These are phyloP conservation scores for Ceratocystis ficicola DNA, from an alignment of 2,329 filamentous ascomycete genomes.

Conservation along the genomic window DNA sequence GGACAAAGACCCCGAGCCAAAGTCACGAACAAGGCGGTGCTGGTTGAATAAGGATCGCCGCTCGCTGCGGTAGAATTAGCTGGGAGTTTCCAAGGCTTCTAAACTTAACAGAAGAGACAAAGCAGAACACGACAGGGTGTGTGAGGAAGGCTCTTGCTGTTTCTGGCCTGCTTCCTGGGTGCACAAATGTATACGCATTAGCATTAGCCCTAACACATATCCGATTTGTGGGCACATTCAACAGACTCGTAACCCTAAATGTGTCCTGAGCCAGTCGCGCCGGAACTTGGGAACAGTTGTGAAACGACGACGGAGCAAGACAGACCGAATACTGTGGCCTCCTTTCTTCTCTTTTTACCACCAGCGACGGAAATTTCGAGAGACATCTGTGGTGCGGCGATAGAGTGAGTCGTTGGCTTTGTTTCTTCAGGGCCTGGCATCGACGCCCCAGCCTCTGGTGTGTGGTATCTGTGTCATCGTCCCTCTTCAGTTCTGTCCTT, in stretches of 20 bases:
- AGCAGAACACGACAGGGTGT: neutral
- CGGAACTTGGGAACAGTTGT: neutral
- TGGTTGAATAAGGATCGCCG: no score
- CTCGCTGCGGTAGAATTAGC: neutral
- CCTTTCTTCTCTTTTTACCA: neutral
- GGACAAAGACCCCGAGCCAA: neutral
- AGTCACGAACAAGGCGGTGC: no score
- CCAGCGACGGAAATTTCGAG: neutral
- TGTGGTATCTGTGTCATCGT: constrained; percentile 7
- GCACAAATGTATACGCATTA: no score
- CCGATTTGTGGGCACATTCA: neutral
- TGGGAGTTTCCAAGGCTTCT: neutral
- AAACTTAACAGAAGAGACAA: neutral
- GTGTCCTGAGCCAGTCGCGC: neutral
- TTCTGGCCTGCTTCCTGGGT: neutral
- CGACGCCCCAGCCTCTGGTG: neutral
- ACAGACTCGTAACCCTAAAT: neutral
- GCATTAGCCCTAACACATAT: no score
- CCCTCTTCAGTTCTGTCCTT: neutral
- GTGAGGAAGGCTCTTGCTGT: neutral
- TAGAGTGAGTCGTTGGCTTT: neutral
- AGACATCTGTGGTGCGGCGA: neutral
- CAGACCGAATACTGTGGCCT: neutral
- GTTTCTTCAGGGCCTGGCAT: neutral
- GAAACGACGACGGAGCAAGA: neutral